Conservation (phyloP, 345 rosid genomes). For the Clausena lansium region DNA sequence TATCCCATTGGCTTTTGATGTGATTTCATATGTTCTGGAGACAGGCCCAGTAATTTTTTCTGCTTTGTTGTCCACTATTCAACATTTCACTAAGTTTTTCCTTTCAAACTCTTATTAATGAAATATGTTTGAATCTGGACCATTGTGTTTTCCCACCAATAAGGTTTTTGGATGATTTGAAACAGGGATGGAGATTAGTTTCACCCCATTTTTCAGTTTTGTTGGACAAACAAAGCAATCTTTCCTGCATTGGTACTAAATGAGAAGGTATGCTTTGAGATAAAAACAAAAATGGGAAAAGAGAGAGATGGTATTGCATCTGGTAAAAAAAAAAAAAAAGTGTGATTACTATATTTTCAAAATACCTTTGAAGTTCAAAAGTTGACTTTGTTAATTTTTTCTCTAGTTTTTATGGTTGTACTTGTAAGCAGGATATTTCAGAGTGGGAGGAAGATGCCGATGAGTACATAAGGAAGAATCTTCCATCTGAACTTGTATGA, state of each 20-base stretch:
- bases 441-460: constrained; percentile 94
- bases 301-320: not conserved
- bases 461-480: constrained; percentile 79
- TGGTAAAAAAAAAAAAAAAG: not conserved
- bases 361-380: constrained; percentile 4
- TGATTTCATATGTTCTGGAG: constrained; percentile 73
- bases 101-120: not conserved
- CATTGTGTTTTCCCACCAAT: constrained; percentile 2
- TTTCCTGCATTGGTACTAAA: constrained; percentile 70
- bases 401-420: constrained; percentile 11
- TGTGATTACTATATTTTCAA: not conserved
- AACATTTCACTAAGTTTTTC: not conserved
- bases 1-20: constrained; percentile 73
- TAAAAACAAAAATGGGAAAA: not conserved
- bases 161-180: constrained; percentile 16
- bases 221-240: constrained; percentile 77
- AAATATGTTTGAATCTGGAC: not conserved
- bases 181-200: constrained; percentile 90
- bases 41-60: constrained; percentile 71
- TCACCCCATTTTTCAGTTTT: constrained; percentile 75
- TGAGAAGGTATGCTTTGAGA: constrained; percentile 54
- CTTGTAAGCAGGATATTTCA: constrained; percentile 55
- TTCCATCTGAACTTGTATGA: constrained; percentile 82
- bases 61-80: constrained; percentile 10
- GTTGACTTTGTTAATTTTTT: constrained; percentile 15